A percentile compares a stretch with the other conserved stretches of the same genome.
Conservation (phyloP, 2,329 filamentous ascomycete species). For the Sclerotinia sclerotiorum region DNA sequence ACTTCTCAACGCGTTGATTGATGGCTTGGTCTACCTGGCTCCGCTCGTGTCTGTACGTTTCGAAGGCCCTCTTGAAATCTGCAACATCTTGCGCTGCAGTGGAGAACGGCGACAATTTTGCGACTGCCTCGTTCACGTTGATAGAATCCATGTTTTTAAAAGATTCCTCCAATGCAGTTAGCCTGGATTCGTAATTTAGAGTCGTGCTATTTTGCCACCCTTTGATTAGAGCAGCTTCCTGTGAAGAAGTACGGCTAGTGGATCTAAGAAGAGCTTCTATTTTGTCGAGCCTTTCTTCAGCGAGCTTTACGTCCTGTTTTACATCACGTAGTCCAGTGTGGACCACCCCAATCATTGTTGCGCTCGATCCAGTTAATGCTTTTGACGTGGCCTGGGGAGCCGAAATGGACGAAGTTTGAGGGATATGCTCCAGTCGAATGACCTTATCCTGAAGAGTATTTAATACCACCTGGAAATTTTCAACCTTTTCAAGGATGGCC, state of each 20-base stretch:
- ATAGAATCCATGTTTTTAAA: not conserved
- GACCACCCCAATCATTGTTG: not conserved
- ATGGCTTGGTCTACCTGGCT: not conserved
- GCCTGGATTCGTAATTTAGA: not conserved
- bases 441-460: not conserved
- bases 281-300: not conserved
- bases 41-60: not conserved
- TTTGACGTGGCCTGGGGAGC: not conserved
- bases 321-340: conserved; percentile 2
- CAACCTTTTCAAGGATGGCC: not conserved
- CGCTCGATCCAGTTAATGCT: not conserved
- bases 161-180: conserved; percentile 10
- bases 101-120: conserved; percentile 5
- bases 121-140: not conserved
- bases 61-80: conserved; percentile 11
- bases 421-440: not conserved
- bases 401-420: not conserved
- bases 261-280: not conserved
- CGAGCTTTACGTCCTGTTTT: not conserved
- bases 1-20: not conserved
- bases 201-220: not conserved
- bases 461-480: not conserved
- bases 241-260: not conserved
- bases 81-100: not conserved
- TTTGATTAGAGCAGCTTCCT: not conserved